Base-by-base conservation (phyloP, 2,329 filamentous ascomycete species). In the Amylocarpus encephaloides region DNA sequence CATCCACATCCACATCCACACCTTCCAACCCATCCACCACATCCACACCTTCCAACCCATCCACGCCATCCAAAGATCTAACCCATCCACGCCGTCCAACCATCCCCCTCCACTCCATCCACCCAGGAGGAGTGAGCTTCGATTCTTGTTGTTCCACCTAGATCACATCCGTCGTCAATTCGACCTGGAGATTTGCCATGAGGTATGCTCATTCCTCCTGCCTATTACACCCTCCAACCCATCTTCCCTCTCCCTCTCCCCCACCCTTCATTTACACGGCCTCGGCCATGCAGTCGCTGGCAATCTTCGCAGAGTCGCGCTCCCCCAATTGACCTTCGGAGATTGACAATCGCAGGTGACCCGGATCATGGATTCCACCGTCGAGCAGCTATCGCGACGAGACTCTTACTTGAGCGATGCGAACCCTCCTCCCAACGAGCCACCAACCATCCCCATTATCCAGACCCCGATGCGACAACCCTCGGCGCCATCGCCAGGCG, bases 401-500 rank as follows among this genome's bases (percentile, higher is more conserved):
- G 57, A 53, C 52, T 55, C 58, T 22, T 62, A 62, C 52, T 47
- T 57, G 52, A 62, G 46, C 54, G 55, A 58, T 39, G 38, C 53
- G 49, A 55, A 59, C 48, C 50, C 50, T 46, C 52, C 35, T 43
- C 62, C 62, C 56, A 54, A 52, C 30, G 51, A 54, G 6, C 49
- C 56, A 49, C 61, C 61, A 57, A 78, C 79, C 41, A 70, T 83
- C 43, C 78, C 79, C 47, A 79, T 82, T 58, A 70, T 82, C 57
- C 70, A 76, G 53, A 73, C 73, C 50, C 75, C 79, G 34, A 76
- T 72, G 52, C 76, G 80, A 63, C 76, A 78, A 65, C 79, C 77
- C 69, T 80, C 80, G 56, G 73, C 77, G 48, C 75, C 78, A 16
- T 75, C 75, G 43, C 75, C 76, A 29, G 77, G 74, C 58, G 77